Base-by-base conservation (phyloP, 2,329 filamentous ascomycete species). In the Phialemoniopsis sp. region DNA sequence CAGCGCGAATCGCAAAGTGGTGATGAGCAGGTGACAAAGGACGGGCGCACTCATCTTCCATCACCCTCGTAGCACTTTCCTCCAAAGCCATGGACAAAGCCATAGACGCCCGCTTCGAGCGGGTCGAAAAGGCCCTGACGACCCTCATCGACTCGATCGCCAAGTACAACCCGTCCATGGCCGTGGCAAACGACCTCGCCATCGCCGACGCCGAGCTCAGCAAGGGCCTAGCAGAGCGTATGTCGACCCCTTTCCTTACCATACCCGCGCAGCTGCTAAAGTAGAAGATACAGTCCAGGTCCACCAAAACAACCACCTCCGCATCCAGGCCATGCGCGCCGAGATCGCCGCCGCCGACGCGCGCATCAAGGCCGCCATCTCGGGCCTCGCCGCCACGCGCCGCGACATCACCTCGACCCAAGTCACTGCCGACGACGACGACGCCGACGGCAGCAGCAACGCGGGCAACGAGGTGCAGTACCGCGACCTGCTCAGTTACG, bases 131-230 rank as follows among this genome's bases (percentile, higher is more conserved):
- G 52, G 78, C 80, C 1, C 68, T 94, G 15, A 73, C 76, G 12
- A 79, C 69, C 19, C 70, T 94, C 28, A 82, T 89, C 50, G 85
- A 89, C 57, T 90, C 87, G 1, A 85, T 94, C 46, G 75, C 86
- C 6, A 86, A 88, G 47, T 91, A 90, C 63, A 88, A 89, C 53
- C 87, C 88, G 1, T 87, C 84, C 7, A 67, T 77, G 5, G 62
- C 71, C 29, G 78, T 82, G 18, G 85, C 84, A 6, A 68, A 77
- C 41, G 84, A 89, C 46, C 78, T 94, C 9, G 68, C 85, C 14
- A 68, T 72, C 8, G 87, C 87, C 17, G 86, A 94, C 55, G 68
- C 73, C 32, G 78, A 83, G 43, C 73, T 94, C 33, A 75, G 69
- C 49, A 67, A 72, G 46, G 80, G 84, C 5, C 68, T 94, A 3